These are phyloP conservation scores for Curvularia sp. DNA, from an alignment of 2,329 filamentous ascomycete genomes.

Conservation along the genomic window DNA sequence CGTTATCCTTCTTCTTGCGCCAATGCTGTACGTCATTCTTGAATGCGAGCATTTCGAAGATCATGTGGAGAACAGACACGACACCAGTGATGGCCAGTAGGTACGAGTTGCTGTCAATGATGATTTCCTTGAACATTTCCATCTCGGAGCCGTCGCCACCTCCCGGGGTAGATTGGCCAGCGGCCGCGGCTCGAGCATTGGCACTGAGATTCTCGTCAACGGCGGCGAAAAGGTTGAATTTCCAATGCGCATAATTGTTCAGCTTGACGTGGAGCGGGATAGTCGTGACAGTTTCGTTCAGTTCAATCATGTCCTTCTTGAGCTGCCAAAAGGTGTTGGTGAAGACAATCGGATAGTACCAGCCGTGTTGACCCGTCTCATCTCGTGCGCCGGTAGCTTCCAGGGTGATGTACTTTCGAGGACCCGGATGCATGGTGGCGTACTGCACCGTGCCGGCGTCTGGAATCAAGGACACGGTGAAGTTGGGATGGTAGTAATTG, in stretches of 20 bases:
- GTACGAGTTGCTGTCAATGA: conserved; percentile 92
- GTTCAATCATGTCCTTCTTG: conserved; percentile 83
- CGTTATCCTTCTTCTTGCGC: conserved; percentile 99
- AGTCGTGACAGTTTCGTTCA: conserved; percentile 87
- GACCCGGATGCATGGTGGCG: conserved; percentile 71
- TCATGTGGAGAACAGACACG: conserved; percentile 87
- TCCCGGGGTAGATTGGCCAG: conserved; percentile 72
- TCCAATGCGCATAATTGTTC: conserved; percentile 83
- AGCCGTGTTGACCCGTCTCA: conserved; percentile 82
- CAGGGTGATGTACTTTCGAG: conserved; percentile 78
- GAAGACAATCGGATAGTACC: conserved; percentile 92
- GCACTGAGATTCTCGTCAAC: conserved; percentile 90
- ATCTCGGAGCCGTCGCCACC: conserved; percentile 92
- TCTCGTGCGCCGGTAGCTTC: conserved; percentile 85
- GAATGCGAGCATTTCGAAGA: conserved; percentile 95
- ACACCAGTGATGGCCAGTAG: conserved; percentile 83
- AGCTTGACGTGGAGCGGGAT: conserved; percentile 84
- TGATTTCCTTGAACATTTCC: conserved; percentile 95
- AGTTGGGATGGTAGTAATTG: conserved; percentile 94
- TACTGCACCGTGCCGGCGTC: conserved; percentile 75
- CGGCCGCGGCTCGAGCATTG: conserved; percentile 76
- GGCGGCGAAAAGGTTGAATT: conserved; percentile 83
- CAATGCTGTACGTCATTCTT: conserved; percentile 97
- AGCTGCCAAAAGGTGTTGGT: conserved; percentile 98
- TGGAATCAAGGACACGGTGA: conserved; percentile 86